Base-by-base conservation (phyloP, 2,329 filamentous ascomycete genomes). In the Colletotrichum sp. region DNA sequence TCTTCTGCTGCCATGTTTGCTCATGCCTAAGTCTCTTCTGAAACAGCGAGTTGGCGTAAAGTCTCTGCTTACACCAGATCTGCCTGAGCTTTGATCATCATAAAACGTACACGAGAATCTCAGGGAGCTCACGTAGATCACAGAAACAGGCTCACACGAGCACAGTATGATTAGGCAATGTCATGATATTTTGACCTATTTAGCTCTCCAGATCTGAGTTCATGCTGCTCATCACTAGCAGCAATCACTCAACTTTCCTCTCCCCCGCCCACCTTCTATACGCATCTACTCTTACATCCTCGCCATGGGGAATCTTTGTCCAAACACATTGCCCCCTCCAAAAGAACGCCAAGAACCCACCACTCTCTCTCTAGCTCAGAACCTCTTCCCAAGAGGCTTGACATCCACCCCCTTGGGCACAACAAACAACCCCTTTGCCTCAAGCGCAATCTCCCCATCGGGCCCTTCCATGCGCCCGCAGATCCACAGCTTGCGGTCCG, bases 351-450 rank as follows among this genome's bases (percentile, higher is more conserved):
- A 21, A 16, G 9, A 44, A 69, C 5, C 21, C 4, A 15, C 18
- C 2, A 16, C 18, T 24, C 21, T 24, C 21, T 24, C 21, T 24
- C 21, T 8, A 18, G n/a, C 49, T 24, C 13, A 76, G 34, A 76
- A 76, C 44, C 12, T 60, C 75, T 75, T 67, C 6, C 71, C 71
- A 8, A 76, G 24, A 36, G 75, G 71, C 64, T 72, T 10, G 7
- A 71, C 52, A 3, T 70, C 36, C 2, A 32, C 60, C 8, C 71
- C 72, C 65, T 78, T 78, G n/a, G 77, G 77, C 59, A 77, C 77
- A 4, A 78, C 77, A 63, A 77, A 78, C 52, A 78, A 34, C 18
- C 67, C 77, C 52, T 34, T 72, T 2, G 77, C 71, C 69, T 78
- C 77, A 30, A 63, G 10, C 10, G 52, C 64, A 7, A 68, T 30